Evolutionary conservation across 768 basidiomycete genomes (phyloP), one percentile per base, ranked within the genome.

Genomic region (Suillus spraguei): DNA sequence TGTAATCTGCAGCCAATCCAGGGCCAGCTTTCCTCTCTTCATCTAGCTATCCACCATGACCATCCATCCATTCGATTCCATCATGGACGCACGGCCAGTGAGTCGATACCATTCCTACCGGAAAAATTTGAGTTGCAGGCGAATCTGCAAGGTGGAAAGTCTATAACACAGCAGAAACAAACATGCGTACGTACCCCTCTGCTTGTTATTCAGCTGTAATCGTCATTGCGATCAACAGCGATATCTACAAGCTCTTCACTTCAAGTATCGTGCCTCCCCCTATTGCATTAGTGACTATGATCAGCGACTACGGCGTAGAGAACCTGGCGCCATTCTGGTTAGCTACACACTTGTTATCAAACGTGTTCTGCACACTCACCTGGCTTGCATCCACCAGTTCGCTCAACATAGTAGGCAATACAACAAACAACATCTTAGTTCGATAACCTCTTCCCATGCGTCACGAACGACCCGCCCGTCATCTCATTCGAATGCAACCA

Each of bases 241-340:
- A 63, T 42, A 60, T 78, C 16, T 77, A 80, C 67, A 68, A 61
- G 42, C 63, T 79, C 28, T 64, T 81, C 71, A 75, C 75, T 32
- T 74, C 76, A 58, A 79, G 79, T 13, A 69, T 82, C 52, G 70
- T 75, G 1, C 82, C 82, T 0, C 71, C 82, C 20, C 81, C 82
- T 7, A 78, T 83, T 35, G 82, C 79, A 2, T 80, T 83, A 60
- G 74, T 81, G 8, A 79, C 80, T 20, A 75, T 77, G 32, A 60
- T 80, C 59, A 70, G 71, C 3, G 65, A 68, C 5, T 63, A 73
- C 2, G 81, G 80, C 11, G 52, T 69, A 0, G 72, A 70, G 53
- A 83, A 83, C 64, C 71, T 83, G 33, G 78, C 80, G 0, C 79
- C 80, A 2, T 82, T 81, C 59, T 80, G 80, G 69, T 81, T 65